Base-by-base conservation (phyloP, 352 stramenopile species). In the Globisporangium splendens region DNA sequence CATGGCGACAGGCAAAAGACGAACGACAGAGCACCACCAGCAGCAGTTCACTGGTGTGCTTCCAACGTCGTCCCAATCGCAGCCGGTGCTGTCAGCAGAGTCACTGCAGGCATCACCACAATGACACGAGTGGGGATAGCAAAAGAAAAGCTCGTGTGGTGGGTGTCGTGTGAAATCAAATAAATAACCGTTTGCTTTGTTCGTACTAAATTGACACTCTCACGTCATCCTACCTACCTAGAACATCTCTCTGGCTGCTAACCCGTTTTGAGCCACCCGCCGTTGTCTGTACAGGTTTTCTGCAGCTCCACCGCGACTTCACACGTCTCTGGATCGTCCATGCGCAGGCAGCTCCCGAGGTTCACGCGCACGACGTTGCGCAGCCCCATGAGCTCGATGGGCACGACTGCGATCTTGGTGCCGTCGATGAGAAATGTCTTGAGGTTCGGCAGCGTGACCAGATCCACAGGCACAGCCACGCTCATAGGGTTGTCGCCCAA, bases 361-460 rank as follows among this genome's bases (percentile, higher is more conserved):
- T 90, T 77, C 7, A 79, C 76, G n/a, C 79, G 76, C 11, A 71
- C 69, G 20, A 90, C 58, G 12, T 70, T 73, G 18, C 58, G 56
- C 17, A 93, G 66, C 2, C 69, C 69, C 17, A 86, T 79, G 39
- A 95, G 68, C 31, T 89, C 79, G 22, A 85, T 84, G 7, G 85
- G 81, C 35, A 95, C 48, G n/a, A 61, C 46, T 0, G 72, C 73
- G 20, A 95, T 56, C 4, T 61, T 56, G 8, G 75, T 75, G 38
- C 66, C 68, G 49, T 90, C 77, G 11, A 95, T 56, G 20, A 93
- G 64, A 17, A 95, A 69, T 10, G 83, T 91, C 44, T 85, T 78
- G 47, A 95, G 59, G 21, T 79, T 72, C 7, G 48, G 57, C 39
- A 94, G 62, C 28, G 66, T 64, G 6, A 69, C 66, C 8, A 91